Evolutionary conservation across 2,329 filamentous ascomycete species (phyloP).

Genomic region (Aschersonia sp.): DNA sequence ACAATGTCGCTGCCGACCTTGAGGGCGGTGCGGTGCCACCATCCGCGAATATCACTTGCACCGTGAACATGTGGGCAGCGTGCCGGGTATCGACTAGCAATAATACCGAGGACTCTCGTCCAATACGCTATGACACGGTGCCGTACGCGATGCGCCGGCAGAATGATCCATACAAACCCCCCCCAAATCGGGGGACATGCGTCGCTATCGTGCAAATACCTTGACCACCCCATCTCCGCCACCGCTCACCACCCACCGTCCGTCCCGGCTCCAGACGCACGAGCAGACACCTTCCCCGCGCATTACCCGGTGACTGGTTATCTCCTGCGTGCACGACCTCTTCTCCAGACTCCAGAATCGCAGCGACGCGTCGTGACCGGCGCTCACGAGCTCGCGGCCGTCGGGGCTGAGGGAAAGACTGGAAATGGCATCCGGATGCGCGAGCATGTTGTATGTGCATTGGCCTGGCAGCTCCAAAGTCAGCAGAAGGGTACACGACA

Average conservation of each 20-base stretch:
- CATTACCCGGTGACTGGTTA: slow-evolving; percentile 87
- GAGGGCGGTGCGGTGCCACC: too few species aligned
- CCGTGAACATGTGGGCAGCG: background rate
- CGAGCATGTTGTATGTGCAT: slow-evolving; percentile 98
- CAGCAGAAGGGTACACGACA: too few species aligned
- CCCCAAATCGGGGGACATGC: background rate
- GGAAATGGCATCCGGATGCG: slow-evolving; percentile 86
- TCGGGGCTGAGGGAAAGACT: slow-evolving; percentile 85
- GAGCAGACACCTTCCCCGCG: slow-evolving; percentile 88
- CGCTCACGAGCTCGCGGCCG: slow-evolving; percentile 85
- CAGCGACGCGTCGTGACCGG: slow-evolving; percentile 86
- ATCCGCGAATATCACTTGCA: too few species aligned
- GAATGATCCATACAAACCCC: background rate
- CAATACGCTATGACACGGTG: slow-evolving; percentile 6
- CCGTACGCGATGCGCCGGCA: slow-evolving; percentile 3
- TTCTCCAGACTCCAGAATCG: slow-evolving; percentile 98
- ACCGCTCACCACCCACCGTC: slow-evolving; percentile 83
- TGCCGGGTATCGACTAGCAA: slow-evolving; percentile 20
- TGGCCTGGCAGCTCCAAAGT: slow-evolving; percentile 48
- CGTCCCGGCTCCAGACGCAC: slow-evolving; percentile 92
- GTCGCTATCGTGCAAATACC: slow-evolving; percentile 51
- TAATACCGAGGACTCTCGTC: slow-evolving; percentile 9
- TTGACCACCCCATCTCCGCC: slow-evolving; percentile 94
- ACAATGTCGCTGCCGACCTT: too few species aligned
- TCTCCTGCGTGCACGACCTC: slow-evolving; percentile 85